phyloP scores from a whole-genome alignment of 2,329 filamentous ascomycete genomes.

The Aaosphaeria pasadenensis region DNA sequence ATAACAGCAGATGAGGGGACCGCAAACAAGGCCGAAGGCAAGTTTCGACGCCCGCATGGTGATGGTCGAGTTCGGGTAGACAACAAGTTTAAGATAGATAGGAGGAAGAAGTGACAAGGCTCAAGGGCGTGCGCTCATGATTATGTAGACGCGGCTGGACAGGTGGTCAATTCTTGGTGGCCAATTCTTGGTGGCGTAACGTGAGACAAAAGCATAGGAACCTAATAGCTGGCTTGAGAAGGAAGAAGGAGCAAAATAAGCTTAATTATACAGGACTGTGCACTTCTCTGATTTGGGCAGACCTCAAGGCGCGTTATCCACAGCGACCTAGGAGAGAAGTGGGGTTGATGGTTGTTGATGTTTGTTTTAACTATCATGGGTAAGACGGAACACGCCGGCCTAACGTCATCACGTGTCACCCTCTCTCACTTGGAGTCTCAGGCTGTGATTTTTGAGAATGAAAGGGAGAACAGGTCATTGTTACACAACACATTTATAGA shows the following conservation, averaged over 20 bases:
- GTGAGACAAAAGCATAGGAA: neutral
- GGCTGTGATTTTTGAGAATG: too few relatives aligned
- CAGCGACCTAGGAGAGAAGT: too few relatives aligned
- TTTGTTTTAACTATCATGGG: neutral
- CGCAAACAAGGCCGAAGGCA: conserved; percentile 13
- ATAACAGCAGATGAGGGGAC: conserved; percentile 16
- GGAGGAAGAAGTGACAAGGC: neutral
- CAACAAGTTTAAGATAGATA: neutral
- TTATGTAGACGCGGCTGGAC: neutral
- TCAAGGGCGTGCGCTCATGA: neutral
- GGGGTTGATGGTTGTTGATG: neutral
- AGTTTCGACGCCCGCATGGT: conserved; percentile 11
- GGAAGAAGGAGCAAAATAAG: neutral
- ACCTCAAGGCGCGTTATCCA: too few relatives aligned
- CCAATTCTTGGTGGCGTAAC: neutral
- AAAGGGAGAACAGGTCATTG: too few relatives aligned
- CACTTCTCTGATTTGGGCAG: neutral
- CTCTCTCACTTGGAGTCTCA: neutral
- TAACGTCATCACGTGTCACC: neutral
- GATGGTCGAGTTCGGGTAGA: neutral
- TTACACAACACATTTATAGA: too few relatives aligned
- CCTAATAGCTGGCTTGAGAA: neutral
- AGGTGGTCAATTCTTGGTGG: neutral
- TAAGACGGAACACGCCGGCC: neutral
- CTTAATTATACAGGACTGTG: neutral